Conservation (phyloP, 306 rosid species). For the Begonia loranthoides region DNA sequence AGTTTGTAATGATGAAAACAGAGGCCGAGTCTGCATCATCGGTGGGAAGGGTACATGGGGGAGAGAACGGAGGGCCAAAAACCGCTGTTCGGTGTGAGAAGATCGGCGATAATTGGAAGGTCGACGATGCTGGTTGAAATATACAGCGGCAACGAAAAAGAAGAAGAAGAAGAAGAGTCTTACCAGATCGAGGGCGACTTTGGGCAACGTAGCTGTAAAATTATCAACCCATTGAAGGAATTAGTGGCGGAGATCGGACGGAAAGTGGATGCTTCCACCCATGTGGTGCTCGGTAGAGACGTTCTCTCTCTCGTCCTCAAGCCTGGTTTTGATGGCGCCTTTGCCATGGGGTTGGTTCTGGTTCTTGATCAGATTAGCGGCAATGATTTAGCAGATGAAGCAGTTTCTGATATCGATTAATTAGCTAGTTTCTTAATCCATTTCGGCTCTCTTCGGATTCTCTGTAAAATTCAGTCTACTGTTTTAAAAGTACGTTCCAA, state of each 20-base stretch:
- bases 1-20: slow-evolving; percentile 7
- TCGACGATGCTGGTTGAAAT: slow-evolving; percentile 58
- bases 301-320: slow-evolving; percentile 67
- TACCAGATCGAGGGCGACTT: slow-evolving; percentile 77
- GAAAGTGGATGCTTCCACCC: slow-evolving; percentile 69
- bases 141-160: slow-evolving; percentile 8
- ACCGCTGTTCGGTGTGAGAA: slow-evolving; percentile 60
- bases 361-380: slow-evolving; percentile 78
- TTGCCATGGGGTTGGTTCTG: slow-evolving; percentile 79
- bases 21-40: slow-evolving; percentile 85
- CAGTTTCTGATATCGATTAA: slow-evolving; percentile 21
- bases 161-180: slow-evolving; percentile 21
- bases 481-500: too few species aligned
- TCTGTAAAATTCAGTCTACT: neutral
- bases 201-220: slow-evolving; percentile 47
- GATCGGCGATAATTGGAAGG: slow-evolving; percentile 84
- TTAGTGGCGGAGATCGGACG: slow-evolving; percentile 78
- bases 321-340: slow-evolving; percentile 74
- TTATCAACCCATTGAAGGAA: slow-evolving; percentile 26
- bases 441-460: neutral
- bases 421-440: slow-evolving; percentile 1
- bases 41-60: slow-evolving; percentile 89
- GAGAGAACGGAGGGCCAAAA: slow-evolving; percentile 69
- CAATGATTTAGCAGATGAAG: slow-evolving; percentile 20
- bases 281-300: slow-evolving; percentile 78